phyloP scores from a whole-genome alignment of 2,329 filamentous ascomycete species.

The Epichloe elymi region DNA sequence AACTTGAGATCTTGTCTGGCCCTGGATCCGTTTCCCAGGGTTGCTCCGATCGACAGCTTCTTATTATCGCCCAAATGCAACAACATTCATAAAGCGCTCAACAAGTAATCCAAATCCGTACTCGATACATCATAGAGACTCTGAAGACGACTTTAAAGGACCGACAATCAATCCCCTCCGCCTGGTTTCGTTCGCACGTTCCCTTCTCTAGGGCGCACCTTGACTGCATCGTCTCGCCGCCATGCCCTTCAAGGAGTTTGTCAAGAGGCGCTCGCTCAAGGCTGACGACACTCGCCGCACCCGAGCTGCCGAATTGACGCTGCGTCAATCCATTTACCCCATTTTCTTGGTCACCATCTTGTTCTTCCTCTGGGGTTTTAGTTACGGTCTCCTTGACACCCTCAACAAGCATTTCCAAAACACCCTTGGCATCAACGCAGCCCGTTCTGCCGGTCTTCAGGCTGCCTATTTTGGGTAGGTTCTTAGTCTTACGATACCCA shows the following conservation, averaged over 20 bases:
- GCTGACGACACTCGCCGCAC: constrained; percentile 28
- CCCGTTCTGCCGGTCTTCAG: constrained; percentile 33
- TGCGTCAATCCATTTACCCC: constrained; percentile 54
- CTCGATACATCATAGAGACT: not conserved
- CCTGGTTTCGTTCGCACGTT: not conserved
- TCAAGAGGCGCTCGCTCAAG: constrained; percentile 31
- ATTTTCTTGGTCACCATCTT: constrained; percentile 40
- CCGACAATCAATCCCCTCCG: not conserved
- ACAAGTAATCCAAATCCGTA: no score
- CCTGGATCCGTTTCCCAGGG: not conserved
- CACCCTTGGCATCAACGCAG: constrained; percentile 29
- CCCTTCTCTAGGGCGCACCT: not conserved
- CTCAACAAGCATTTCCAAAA: constrained; percentile 38
- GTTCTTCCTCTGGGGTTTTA: constrained; percentile 35
- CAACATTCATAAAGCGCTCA: not conserved
- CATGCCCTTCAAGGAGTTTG: constrained; percentile 31
- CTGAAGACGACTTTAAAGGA: not conserved
- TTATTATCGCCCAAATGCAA: not conserved
- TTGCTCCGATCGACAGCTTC: no score
- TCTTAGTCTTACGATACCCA: no score
- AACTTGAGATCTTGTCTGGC: not conserved
- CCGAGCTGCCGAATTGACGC: constrained; percentile 41
- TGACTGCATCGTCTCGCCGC: not conserved
- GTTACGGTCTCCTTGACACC: constrained; percentile 32
- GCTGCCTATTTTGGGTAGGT: constrained; percentile 43